Conservation (phyloP, 2,329 filamentous ascomycete genomes). For the Fusarium sp. region DNA sequence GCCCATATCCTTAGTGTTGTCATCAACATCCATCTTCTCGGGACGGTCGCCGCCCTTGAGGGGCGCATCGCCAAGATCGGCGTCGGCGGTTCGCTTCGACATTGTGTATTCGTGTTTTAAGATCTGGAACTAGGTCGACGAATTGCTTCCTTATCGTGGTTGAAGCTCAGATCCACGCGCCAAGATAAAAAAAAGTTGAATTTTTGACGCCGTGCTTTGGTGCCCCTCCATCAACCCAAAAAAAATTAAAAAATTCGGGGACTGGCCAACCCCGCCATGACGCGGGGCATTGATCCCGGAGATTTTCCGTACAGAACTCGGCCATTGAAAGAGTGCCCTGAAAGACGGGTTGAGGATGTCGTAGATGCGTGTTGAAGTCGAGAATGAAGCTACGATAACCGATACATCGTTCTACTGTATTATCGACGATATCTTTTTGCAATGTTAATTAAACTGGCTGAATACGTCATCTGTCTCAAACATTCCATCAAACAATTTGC, state of each 20-base stretch:
- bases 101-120: constrained; percentile 52
- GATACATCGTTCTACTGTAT: not conserved
- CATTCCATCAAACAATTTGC: not conserved
- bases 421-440: not conserved
- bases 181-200: constrained; percentile 29
- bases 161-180: constrained; percentile 1
- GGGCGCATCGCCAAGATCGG: constrained; percentile 58
- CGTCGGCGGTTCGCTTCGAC: constrained; percentile 71
- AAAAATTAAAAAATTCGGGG: constrained; percentile 34
- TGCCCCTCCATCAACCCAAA: constrained; percentile 33
- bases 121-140: not conserved
- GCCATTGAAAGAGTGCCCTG: not conserved
- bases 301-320: constrained; percentile 31
- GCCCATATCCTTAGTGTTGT: constrained; percentile 70
- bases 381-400: not conserved
- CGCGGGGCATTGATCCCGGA: constrained; percentile 27
- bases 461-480: not conserved
- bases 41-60: constrained; percentile 72
- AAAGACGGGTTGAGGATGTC: not conserved
- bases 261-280: constrained; percentile 39
- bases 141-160: not conserved
- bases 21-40: constrained; percentile 75
- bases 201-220: constrained; percentile 31
- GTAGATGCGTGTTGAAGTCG: not conserved
- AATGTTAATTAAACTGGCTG: not conserved